Percentiles rank a stretch among this genome's conserved stretches.
Evolutionary conservation across 164 flowering plant genomes (phyloP).

Genomic region (Stephania yunnanensis): DNA sequence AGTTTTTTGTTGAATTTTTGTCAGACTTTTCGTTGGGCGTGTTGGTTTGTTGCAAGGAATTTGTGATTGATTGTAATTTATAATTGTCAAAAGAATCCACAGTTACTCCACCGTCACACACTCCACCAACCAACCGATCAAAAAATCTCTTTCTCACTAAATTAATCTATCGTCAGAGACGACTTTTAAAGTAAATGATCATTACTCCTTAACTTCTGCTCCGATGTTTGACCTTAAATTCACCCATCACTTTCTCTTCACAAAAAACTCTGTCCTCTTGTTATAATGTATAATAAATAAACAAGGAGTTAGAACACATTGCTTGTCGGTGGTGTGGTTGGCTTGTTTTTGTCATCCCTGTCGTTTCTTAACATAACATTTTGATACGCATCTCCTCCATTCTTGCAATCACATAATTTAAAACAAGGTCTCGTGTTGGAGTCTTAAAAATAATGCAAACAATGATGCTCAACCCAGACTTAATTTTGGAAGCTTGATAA

Average conservation of each 20-base stretch:
- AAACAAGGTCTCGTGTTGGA: neutral
- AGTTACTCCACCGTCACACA: neutral
- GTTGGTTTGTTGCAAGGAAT: neutral
- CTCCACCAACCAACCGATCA: neutral
- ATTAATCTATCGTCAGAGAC: neutral
- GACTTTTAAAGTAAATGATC: neutral
- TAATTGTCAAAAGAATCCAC: neutral
- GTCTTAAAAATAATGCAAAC: neutral
- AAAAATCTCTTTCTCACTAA: neutral
- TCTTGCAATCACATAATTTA: too few relatives aligned
- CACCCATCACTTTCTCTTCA: neutral
- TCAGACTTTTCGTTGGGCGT: neutral
- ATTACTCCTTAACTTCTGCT: neutral
- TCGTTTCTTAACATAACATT: neutral
- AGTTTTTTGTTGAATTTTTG: neutral
- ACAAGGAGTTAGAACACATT: neutral
- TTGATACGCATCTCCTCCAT: too few relatives aligned
- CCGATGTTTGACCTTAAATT: neutral
- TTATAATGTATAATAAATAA: neutral
- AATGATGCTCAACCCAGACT: too few relatives aligned
- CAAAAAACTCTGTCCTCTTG: neutral
- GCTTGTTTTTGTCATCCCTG: neutral
- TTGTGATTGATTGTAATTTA: too few relatives aligned
- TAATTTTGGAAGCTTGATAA: too few relatives aligned
- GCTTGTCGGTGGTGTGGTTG: neutral